Percentiles rank a stretch among this genome's conserved stretches.
phyloP scores from a whole-genome alignment of 345 rosid species.

The Lumnitzera littorea region DNA sequence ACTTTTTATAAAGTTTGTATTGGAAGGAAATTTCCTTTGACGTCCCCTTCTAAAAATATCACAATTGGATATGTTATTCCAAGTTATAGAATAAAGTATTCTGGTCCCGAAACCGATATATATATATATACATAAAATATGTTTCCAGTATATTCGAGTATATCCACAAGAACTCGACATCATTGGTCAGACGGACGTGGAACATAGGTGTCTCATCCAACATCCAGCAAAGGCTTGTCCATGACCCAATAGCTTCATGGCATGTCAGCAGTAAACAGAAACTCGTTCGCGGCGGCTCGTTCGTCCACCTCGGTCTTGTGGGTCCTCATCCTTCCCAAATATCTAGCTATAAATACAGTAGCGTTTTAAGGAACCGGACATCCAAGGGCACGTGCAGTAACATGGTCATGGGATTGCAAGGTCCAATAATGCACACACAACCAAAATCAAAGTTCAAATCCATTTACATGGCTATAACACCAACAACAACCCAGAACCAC shows the following conservation, averaged over 20 bases:
- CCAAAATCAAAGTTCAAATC: no score
- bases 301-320: constrained; percentile 31
- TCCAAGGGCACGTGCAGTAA: constrained; percentile 3
- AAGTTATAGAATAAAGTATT: no score
- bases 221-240: constrained; percentile 4
- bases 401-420: no score
- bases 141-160: constrained; percentile 16
- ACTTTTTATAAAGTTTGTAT: no score
- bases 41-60: no score
- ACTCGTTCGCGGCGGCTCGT: constrained; percentile 46
- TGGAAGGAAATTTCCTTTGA: no score
- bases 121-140: background rate
- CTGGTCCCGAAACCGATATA: no score
- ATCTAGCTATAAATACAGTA: constrained; percentile 6
- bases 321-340: constrained; percentile 16
- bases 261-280: constrained; percentile 16
- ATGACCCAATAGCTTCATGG: constrained; percentile 8
- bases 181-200: constrained; percentile 40
- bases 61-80: no score
- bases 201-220: constrained; percentile 28
- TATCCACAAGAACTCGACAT: constrained; percentile 23
- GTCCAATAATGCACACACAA: no score
- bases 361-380: background rate
- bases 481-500: constrained; percentile 26
- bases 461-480: constrained; percentile 2